These are phyloP conservation scores for Pelargonium fulgidum DNA, from an alignment of 441 rosid species.

Conservation along the genomic window DNA sequence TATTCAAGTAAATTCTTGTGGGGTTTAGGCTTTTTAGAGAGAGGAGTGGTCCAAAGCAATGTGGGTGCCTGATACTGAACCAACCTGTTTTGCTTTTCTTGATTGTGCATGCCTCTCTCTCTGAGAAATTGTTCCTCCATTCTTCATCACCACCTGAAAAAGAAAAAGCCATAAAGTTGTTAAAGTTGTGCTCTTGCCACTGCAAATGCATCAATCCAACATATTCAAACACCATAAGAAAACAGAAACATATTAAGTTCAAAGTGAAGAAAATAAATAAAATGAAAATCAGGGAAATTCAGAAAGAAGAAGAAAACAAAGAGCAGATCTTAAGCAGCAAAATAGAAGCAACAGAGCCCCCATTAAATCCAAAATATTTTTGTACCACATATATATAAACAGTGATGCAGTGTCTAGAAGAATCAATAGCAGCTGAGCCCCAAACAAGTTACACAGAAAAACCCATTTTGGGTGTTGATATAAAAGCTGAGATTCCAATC, in stretches of 20 bases:
- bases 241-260: slow-evolving; percentile 19
- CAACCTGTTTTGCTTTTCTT: slow-evolving; percentile 58
- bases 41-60: slow-evolving; percentile 43
- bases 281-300: slow-evolving; percentile 17
- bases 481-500: slow-evolving; percentile 19
- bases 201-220: slow-evolving; percentile 30
- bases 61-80: slow-evolving; percentile 39
- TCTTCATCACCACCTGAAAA: slow-evolving; percentile 63
- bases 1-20: slow-evolving; percentile 10
- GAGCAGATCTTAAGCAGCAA: slow-evolving; percentile 39
- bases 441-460: slow-evolving; percentile 17
- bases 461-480: slow-evolving; percentile 15
- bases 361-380: slow-evolving; percentile 21
- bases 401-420: slow-evolving; percentile 24
- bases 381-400: slow-evolving; percentile 20
- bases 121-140: slow-evolving; percentile 75
- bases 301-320: slow-evolving; percentile 34
- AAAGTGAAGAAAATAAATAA: slow-evolving; percentile 13
- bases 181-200: slow-evolving; percentile 52
- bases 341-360: slow-evolving; percentile 18
- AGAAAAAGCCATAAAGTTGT: slow-evolving; percentile 33
- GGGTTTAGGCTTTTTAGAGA: slow-evolving; percentile 11
- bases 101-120: slow-evolving; percentile 70
- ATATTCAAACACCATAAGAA: slow-evolving; percentile 28
- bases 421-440: slow-evolving; percentile 20